Evolutionary conservation across 768 basidiomycete genomes (phyloP).

Genomic region (Lactarius evosmus): DNA sequence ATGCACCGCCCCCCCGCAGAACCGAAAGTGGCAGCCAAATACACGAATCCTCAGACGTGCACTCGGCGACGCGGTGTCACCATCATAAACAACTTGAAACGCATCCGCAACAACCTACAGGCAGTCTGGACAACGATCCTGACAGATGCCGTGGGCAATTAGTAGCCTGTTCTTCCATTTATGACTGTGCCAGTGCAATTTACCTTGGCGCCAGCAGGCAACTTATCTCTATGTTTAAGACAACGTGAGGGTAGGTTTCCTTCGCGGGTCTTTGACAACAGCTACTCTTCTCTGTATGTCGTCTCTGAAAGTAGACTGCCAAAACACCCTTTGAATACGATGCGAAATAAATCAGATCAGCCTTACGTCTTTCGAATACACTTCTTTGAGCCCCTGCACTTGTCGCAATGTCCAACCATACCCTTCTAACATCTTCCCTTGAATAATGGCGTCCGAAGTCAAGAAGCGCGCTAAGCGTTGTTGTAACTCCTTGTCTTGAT

Average conservation of each 20-base stretch:
- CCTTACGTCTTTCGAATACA: constrained; percentile 21
- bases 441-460: constrained; percentile 19
- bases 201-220: constrained; percentile 2
- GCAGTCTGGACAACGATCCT: neutral
- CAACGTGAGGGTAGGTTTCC: constrained; percentile 19
- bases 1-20: neutral
- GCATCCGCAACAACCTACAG: neutral
- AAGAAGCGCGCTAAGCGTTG: constrained; percentile 26
- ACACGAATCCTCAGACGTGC: neutral
- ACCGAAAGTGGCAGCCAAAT: constrained; percentile 1
- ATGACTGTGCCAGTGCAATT: neutral
- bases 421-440: constrained; percentile 24
- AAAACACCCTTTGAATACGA: constrained; percentile 1
- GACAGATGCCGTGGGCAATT: neutral
- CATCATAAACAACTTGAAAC: constrained; percentile 14
- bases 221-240: constrained; percentile 1
- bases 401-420: constrained; percentile 23
- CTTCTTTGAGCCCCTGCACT: constrained; percentile 20
- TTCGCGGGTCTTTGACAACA: constrained; percentile 26
- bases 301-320: constrained; percentile 21
- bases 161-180: neutral
- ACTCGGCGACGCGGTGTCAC: neutral
- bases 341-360: constrained; percentile 15
- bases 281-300: constrained; percentile 21
- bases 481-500: constrained; percentile 25